Evolutionary conservation across 2,329 filamentous ascomycete genomes (phyloP).

Genomic region (Tolypocladium tundrense): DNA sequence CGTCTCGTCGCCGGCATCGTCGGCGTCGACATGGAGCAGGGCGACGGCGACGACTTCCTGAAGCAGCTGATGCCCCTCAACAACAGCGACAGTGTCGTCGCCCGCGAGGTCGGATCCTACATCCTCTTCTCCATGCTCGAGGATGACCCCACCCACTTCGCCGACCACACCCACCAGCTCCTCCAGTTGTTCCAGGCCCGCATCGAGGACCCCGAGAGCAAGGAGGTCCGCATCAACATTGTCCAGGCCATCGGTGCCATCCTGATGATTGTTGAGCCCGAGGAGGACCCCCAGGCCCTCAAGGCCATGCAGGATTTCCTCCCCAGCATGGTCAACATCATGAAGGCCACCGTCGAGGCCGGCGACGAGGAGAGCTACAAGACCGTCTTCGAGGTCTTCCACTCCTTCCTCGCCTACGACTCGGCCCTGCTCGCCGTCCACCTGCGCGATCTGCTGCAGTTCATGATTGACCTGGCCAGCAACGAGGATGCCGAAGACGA

Average conservation of each 20-base stretch:
- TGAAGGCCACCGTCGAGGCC: slow-evolving; percentile 72
- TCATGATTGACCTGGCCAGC: slow-evolving; percentile 82
- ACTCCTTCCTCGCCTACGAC: slow-evolving; percentile 86
- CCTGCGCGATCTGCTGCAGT: slow-evolving; percentile 80
- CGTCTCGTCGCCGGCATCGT: slow-evolving; percentile 83
- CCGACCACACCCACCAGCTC: slow-evolving; percentile 68
- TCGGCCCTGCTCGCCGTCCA: slow-evolving; percentile 72
- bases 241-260: slow-evolving; percentile 82
- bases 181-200: slow-evolving; percentile 78
- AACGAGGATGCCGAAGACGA: slow-evolving; percentile 75
- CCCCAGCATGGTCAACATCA: slow-evolving; percentile 78
- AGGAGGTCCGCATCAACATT: slow-evolving; percentile 90
- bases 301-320: slow-evolving; percentile 69
- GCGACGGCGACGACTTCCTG: slow-evolving; percentile 77
- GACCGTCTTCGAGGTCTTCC: slow-evolving; percentile 92
- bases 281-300: slow-evolving; percentile 68
- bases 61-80: slow-evolving; percentile 70
- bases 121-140: slow-evolving; percentile 89
- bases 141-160: slow-evolving; percentile 74
- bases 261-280: slow-evolving; percentile 77
- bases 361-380: slow-evolving; percentile 81
- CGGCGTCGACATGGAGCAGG: slow-evolving; percentile 61
- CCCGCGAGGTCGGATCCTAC: slow-evolving; percentile 86
- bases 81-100: slow-evolving; percentile 60
- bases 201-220: slow-evolving; percentile 81